These are phyloP conservation scores for Dioscorea zingiberensis DNA, from an alignment of 106 monocot genomes.

Conservation along the genomic window DNA sequence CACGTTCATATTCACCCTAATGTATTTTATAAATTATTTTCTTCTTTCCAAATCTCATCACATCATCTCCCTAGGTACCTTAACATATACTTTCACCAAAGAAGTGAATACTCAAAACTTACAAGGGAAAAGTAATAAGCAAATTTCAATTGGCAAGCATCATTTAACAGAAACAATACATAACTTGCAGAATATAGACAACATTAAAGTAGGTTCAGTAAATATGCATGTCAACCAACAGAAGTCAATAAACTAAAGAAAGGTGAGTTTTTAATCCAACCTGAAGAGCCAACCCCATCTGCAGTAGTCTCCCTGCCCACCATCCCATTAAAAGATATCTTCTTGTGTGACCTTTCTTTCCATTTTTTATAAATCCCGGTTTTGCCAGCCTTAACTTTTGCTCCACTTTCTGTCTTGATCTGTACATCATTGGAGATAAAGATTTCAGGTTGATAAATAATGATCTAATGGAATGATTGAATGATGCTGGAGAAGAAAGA, in stretches of 20 bases:
- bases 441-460: not conserved
- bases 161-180: too few relatives aligned
- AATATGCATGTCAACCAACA: not conserved
- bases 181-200: too few relatives aligned
- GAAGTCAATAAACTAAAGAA: not conserved
- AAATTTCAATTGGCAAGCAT: too few relatives aligned
- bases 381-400: constrained; percentile 56
- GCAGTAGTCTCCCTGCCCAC: constrained; percentile 18
- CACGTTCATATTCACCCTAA: too few relatives aligned
- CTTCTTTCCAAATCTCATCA: too few relatives aligned
- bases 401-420: constrained; percentile 91
- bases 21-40: too few relatives aligned
- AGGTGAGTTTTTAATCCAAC: constrained; percentile 16
- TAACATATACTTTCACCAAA: too few relatives aligned
- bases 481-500: not conserved
- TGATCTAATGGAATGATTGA: not conserved
- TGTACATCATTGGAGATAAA: constrained; percentile 17
- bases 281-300: constrained; percentile 20
- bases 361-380: constrained; percentile 93
- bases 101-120: too few relatives aligned
- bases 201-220: not conserved
- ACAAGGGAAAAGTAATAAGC: too few relatives aligned
- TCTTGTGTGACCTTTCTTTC: constrained; percentile 65
- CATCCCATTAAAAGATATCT: constrained; percentile 48
- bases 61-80: too few relatives aligned